Base-by-base conservation (phyloP, 129 eudicot genomes). In the Arctium lappa region DNA sequence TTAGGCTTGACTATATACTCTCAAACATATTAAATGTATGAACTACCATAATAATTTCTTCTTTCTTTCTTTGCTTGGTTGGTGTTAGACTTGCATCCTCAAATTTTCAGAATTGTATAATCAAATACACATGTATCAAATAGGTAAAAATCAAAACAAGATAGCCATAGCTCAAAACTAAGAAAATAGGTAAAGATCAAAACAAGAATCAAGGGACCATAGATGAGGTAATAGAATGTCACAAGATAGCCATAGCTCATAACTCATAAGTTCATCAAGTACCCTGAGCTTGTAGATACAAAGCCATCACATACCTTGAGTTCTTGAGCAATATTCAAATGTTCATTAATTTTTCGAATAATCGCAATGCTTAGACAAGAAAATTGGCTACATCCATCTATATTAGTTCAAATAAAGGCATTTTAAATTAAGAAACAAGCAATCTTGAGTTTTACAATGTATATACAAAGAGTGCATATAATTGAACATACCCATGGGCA, bases 401-500 rank as follows among this genome's bases (percentile, higher is more conserved):
- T 53, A 53, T 53, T 53, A 1, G 7, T 53, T 53, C 65, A 53
- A 53, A 53, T 53, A 53, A 15, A 53, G 65, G 22, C 40, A 36
- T 74, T 63, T 39, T 30, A n/a, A 22, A 11, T 69, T 56, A 62
- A 11, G 69, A 50, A 80, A 71, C 65, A 50, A 4, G 63, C 63
- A 13, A 13, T 50, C n/a, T 5, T 3, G 18, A 50, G 12, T 50
- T 50, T 50, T 13, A 50, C 63, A 53, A 16, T 53, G 63, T 53
- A 33, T 60, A 32, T 18, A 65, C 6, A 31, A 8, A 73, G n/a
- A 11, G 7, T 69, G 31, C 6, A 76, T 53, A 75, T 34, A 7
- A 48, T 2, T 31, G 76, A 72, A 86, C 78, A 68, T 91, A 94
- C 98, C 98, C 70, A 84, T 77, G 69, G 89, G 91, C 69, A 91